Evolutionary conservation across 768 basidiomycete genomes (phyloP).

Genomic region (Lyophyllum semitale): DNA sequence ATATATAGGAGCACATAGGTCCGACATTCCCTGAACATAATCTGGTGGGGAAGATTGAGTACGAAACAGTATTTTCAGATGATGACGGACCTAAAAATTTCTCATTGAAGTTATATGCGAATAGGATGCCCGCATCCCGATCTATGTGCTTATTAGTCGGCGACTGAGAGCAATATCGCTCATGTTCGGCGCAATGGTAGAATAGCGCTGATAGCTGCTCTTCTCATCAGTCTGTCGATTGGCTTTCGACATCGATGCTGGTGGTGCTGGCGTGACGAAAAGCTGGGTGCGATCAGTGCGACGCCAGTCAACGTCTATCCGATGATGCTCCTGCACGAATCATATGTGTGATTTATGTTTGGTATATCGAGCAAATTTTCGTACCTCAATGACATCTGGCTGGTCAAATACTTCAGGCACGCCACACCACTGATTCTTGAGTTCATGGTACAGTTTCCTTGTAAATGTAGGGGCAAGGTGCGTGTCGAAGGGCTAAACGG

Average conservation of each 20-base stretch:
- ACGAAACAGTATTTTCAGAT: slow-evolving; percentile 5
- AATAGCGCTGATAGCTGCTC: slow-evolving; percentile 53
- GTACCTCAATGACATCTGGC: slow-evolving; percentile 79
- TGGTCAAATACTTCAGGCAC: slow-evolving; percentile 81
- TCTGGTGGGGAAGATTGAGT: slow-evolving; percentile 43
- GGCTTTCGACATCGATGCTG: slow-evolving; percentile 21
- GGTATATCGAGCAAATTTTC: slow-evolving; percentile 15
- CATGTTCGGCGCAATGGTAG: slow-evolving; percentile 74
- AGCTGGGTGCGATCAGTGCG: slow-evolving; percentile 95
- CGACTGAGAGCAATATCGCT: slow-evolving; percentile 80
- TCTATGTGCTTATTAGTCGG: slow-evolving; percentile 92
- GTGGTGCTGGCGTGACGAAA: slow-evolving; percentile 56
- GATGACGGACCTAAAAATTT: slow-evolving; percentile 74
- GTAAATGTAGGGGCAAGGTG: no score
- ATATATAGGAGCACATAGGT: slow-evolving; percentile 91
- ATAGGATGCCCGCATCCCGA: slow-evolving; percentile 78
- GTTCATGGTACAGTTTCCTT: slow-evolving; percentile 66
- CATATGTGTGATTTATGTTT: neutral
- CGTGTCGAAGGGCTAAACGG: slow-evolving; percentile 93
- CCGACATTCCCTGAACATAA: slow-evolving; percentile 99
- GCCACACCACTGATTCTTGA: slow-evolving; percentile 84
- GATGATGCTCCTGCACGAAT: slow-evolving; percentile 68
- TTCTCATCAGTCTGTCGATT: slow-evolving; percentile 55
- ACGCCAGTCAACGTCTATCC: slow-evolving; percentile 95
- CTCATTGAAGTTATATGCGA: slow-evolving; percentile 92